phyloP scores from a whole-genome alignment of 1,284 basidiomycete species.

The Sutorius eximius region DNA sequence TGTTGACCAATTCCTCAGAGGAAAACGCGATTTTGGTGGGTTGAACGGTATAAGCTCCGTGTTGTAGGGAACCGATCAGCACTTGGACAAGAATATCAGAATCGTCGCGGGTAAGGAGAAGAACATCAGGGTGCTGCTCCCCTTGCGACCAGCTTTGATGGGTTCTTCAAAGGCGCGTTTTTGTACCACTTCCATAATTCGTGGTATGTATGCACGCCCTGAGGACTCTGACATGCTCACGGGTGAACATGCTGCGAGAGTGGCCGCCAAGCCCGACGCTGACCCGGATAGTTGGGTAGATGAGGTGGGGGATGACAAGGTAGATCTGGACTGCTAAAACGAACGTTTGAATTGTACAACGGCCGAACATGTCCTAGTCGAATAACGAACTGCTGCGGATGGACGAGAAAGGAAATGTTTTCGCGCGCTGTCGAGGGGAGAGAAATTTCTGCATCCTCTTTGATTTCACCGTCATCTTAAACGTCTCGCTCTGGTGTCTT shows the following conservation, averaged over 20 bases:
- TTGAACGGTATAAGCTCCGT: slow-evolving; percentile 70
- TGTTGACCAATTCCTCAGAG: slow-evolving; percentile 66
- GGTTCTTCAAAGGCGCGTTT: slow-evolving; percentile 82
- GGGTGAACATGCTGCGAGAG: slow-evolving; percentile 47
- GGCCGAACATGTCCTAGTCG: slow-evolving; percentile 58
- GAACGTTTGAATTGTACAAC: slow-evolving; percentile 76
- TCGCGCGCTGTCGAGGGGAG: slow-evolving; percentile 8
- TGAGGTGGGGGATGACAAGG: slow-evolving; percentile 41
- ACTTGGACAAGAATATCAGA: slow-evolving; percentile 38
- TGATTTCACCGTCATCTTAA: slow-evolving; percentile 9
- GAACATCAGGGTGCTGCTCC: slow-evolving; percentile 61
- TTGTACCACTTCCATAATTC: slow-evolving; percentile 86
- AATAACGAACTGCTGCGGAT: slow-evolving; percentile 33
- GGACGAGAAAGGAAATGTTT: slow-evolving; percentile 26
- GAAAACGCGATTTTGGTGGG: slow-evolving; percentile 63
- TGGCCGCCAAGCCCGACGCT: neutral
- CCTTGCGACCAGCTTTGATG: slow-evolving; percentile 76
- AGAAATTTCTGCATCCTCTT: slow-evolving; percentile 17
- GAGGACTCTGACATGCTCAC: neutral
- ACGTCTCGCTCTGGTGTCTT: slow-evolving; percentile 8
- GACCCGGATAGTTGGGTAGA: slow-evolving; percentile 25
- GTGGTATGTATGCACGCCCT: slow-evolving; percentile 51
- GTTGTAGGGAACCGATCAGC: slow-evolving; percentile 66
- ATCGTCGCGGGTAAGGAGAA: slow-evolving; percentile 21
- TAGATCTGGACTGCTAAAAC: slow-evolving; percentile 73